Conservation (phyloP, 805 yeast species). For the Maudiozyma barnettii region DNA sequence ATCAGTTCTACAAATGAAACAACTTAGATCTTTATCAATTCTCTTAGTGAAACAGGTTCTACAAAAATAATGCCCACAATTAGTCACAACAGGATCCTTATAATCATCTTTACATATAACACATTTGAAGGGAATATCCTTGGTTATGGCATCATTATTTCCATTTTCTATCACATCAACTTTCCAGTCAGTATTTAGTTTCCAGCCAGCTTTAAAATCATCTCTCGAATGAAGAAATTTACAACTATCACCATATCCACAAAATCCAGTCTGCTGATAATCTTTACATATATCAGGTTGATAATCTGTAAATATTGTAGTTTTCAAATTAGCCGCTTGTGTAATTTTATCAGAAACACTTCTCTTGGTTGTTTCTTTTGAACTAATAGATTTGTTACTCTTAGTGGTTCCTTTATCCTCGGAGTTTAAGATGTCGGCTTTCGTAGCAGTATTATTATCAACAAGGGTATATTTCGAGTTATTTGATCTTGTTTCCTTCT, state of each 20-base stretch:
- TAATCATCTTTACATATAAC: conserved; percentile 50
- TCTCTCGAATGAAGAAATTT: conserved; percentile 88
- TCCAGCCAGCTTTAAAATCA: conserved; percentile 65
- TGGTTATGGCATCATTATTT: conserved; percentile 14
- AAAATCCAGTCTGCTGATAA: conserved; percentile 80
- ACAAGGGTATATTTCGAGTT: background rate
- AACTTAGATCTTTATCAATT: conserved; percentile 34
- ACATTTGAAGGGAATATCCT: conserved; percentile 49
- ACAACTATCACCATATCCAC: conserved; percentile 97
- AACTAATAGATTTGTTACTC: background rate
- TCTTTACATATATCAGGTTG: conserved; percentile 95
- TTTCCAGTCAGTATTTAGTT: conserved; percentile 66
- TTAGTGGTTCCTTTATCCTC: conserved; percentile 2
- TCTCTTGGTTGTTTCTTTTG: background rate
- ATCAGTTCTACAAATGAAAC: conserved; percentile 50
- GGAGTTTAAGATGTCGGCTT: conserved; percentile 9
- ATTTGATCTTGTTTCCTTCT: background rate
- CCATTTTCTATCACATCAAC: conserved; percentile 12
- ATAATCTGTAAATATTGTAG: conserved; percentile 69
- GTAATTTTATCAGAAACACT: conserved; percentile 5
- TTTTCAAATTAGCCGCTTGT: conserved; percentile 40
- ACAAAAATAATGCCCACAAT: conserved; percentile 59
- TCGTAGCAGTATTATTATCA: conserved; percentile 9
- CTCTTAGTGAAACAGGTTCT: conserved; percentile 46
- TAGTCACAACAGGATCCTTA: conserved; percentile 45